These are phyloP conservation scores for Elsinoe australis DNA, from an alignment of 2,329 filamentous ascomycete species.

Conservation along the genomic window DNA sequence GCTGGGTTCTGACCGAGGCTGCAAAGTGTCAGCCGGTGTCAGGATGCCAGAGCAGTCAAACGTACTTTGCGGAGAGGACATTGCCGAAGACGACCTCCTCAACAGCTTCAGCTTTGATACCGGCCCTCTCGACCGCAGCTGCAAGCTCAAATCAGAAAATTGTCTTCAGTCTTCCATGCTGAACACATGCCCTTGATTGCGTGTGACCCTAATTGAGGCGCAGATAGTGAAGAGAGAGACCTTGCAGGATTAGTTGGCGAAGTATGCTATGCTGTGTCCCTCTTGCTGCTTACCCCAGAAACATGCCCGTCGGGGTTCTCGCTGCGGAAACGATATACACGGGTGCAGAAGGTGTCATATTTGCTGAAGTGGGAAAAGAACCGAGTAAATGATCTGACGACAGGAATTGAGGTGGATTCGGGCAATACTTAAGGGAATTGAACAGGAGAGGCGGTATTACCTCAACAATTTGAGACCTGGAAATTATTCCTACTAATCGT, in stretches of 20 bases:
- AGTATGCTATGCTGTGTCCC: neutral
- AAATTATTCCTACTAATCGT: constrained; percentile 14
- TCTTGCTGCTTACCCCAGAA: constrained; percentile 79
- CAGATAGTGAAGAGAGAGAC: constrained; percentile 78
- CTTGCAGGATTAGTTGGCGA: constrained; percentile 42
- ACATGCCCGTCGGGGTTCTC: constrained; percentile 86
- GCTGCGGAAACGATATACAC: constrained; percentile 94
- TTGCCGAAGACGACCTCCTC: constrained; percentile 98
- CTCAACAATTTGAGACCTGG: constrained; percentile 9
- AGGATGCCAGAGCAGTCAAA: constrained; percentile 18
- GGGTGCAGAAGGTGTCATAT: constrained; percentile 72
- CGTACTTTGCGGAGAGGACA: constrained; percentile 87
- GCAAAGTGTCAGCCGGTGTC: constrained; percentile 18
- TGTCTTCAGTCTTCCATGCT: constrained; percentile 19
- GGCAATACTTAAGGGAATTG: too few relatives aligned
- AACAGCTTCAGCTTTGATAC: constrained; percentile 80
- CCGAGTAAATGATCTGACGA: too few relatives aligned
- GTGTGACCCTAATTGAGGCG: constrained; percentile 77
- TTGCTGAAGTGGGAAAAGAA: too few relatives aligned
- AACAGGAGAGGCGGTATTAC: too few relatives aligned
- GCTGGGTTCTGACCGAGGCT: constrained; percentile 95
- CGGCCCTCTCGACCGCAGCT: constrained; percentile 76
- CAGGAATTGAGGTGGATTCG: too few relatives aligned
- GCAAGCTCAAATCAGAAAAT: constrained; percentile 22
- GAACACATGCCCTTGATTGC: constrained; percentile 73